phyloP scores from a whole-genome alignment of 164 flowering plant genomes.

The grape (Vitis vinifera) region ASM3070453v1 NC_081818.1:24395001-24395500 shows the following conservation, averaged over 20 bases:
- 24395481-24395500: too few species aligned
- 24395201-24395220: background rate
- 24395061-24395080: slow-evolving; percentile 62
- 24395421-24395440: too few species aligned
- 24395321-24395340: background rate
- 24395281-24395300: background rate
- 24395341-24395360: background rate
- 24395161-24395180: background rate
- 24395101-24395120: slow-evolving; percentile 69
- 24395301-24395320: too few species aligned
- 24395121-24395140: slow-evolving; percentile 11
- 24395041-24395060: slow-evolving; percentile 85
- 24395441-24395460: too few species aligned
- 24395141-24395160: slow-evolving; percentile 1
- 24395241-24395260: background rate
- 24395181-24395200: slow-evolving; percentile 1
- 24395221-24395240: background rate
- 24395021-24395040: slow-evolving; percentile 53
- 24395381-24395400: too few species aligned
- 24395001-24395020: background rate
- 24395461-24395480: too few species aligned
- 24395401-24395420: too few species aligned
- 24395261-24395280: background rate
- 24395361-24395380: too few species aligned
- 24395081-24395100: slow-evolving; percentile 75